A percentile compares a stretch with the other conserved stretches of the same genome.
Evolutionary conservation across 805 yeast genomes (phyloP).

Genomic region (Metschnikowia amazonensis): DNA sequence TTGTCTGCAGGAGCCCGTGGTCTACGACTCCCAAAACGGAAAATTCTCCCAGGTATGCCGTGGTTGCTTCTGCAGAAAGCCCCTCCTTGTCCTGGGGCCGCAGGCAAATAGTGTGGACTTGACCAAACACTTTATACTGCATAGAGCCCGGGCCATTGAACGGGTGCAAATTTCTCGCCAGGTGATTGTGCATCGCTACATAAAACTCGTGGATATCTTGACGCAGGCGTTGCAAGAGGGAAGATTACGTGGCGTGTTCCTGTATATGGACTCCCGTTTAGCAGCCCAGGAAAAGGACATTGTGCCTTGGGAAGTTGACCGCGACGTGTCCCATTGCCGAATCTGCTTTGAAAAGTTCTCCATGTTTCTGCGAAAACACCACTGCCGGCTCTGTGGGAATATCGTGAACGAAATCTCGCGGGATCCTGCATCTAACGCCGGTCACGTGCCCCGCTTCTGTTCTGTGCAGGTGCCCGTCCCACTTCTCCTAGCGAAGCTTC

Average conservation of each 20-base stretch:
- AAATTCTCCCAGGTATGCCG: slow-evolving; percentile 73
- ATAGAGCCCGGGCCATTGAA: slow-evolving; percentile 45
- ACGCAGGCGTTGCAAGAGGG: background rate
- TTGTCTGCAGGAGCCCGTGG: slow-evolving; percentile 16
- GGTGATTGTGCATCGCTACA: slow-evolving; percentile 55
- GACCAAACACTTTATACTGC: slow-evolving; percentile 37
- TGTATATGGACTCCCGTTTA: background rate
- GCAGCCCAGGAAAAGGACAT: slow-evolving; percentile 19
- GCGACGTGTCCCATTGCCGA: slow-evolving; percentile 49
- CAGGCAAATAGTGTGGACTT: slow-evolving; percentile 36
- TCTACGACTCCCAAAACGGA: slow-evolving; percentile 30
- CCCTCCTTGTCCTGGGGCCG: slow-evolving; percentile 52
- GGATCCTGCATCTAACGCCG: slow-evolving; percentile 28
- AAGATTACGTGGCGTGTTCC: slow-evolving; percentile 1
- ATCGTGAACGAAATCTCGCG: slow-evolving; percentile 67
- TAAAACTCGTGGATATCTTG: slow-evolving; percentile 40
- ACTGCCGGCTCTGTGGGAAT: slow-evolving; percentile 84
- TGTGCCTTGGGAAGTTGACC: slow-evolving; percentile 55
- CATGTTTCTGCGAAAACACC: slow-evolving; percentile 70
- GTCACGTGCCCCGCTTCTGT: slow-evolving; percentile 39
- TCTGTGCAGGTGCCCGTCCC: slow-evolving; percentile 65
- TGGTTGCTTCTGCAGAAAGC: slow-evolving; percentile 52
- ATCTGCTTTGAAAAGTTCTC: slow-evolving; percentile 60
- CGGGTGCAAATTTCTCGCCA: slow-evolving; percentile 50
- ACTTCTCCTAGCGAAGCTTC: slow-evolving; percentile 36